Evolutionary conservation across 2,329 filamentous ascomycete genomes (phyloP).

Genomic region (Aspergillus aculeatus): DNA sequence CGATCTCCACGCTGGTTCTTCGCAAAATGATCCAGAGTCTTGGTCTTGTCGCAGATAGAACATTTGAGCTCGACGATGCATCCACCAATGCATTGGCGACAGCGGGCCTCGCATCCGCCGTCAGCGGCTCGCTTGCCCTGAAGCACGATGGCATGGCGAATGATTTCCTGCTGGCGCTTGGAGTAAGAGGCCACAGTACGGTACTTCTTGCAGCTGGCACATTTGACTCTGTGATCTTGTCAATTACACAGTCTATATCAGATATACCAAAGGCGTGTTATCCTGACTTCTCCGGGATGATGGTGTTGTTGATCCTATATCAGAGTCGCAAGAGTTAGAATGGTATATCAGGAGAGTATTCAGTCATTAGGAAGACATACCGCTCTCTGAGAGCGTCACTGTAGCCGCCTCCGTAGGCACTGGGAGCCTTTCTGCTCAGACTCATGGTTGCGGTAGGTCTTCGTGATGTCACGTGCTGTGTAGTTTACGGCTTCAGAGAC

Average conservation of each 20-base stretch:
- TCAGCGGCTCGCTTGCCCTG: slow-evolving; percentile 16
- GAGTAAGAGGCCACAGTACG: slow-evolving; percentile 44
- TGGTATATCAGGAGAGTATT: neutral
- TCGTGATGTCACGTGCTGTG: neutral
- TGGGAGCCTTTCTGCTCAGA: slow-evolving; percentile 9
- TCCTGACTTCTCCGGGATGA: slow-evolving; percentile 35
- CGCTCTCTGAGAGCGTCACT: slow-evolving; percentile 22
- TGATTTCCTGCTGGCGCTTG: slow-evolving; percentile 46
- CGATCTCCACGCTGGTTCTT: slow-evolving; percentile 49
- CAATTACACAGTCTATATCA: neutral
- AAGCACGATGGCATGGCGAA: slow-evolving; percentile 26
- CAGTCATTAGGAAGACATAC: slow-evolving; percentile 10
- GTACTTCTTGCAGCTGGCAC: slow-evolving; percentile 47
- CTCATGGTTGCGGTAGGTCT: neutral
- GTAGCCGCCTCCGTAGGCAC: slow-evolving; percentile 26
- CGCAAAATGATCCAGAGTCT: slow-evolving; percentile 50
- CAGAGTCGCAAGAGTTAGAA: neutral
- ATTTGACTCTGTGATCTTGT: slow-evolving; percentile 43
- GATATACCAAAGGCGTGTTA: neutral
- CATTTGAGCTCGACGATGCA: slow-evolving; percentile 51
- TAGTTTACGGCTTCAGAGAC: neutral
- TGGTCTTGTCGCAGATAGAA: slow-evolving; percentile 46
- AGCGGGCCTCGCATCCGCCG: slow-evolving; percentile 34
- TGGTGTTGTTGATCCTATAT: slow-evolving; percentile 26
- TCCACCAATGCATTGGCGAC: slow-evolving; percentile 45